Base-by-base conservation (phyloP, 805 yeast genomes). In the Myxozyma nipponensis region DNA sequence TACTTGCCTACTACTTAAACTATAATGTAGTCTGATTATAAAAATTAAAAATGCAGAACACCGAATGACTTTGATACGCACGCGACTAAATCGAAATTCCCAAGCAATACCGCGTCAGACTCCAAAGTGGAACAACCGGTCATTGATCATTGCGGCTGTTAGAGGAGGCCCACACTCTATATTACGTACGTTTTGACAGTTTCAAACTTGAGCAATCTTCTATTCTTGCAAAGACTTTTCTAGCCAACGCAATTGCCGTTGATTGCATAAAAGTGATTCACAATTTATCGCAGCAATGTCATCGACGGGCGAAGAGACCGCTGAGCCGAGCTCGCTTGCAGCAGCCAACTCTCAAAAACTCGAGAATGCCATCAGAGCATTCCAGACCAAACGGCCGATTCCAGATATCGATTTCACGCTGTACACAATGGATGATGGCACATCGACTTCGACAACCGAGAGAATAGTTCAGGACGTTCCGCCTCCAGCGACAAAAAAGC, bases 401-500 rank as follows among this genome's bases (percentile, higher is more conserved):
- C 69, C 66, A 17, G 49, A 43, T 59, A 62, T 54, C 69, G 70
- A 81, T 61, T 70, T 72, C 39, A 69, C 79, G 1, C 61, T 73
- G 4, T 75, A 75, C 60, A 66, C 74, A 15, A 73, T 76, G 47
- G 84, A 80, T 30, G 82, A 81, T 34, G 90, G 89, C n/a, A 68
- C 72, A 19, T 61, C 66, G 34, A 69, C 76, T 36, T 69, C 74
- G 19, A 84, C 91, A 17, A 71, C 70, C 2, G 84, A 81, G 23
- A 70, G 91, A 43, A 77, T 75, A 4, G 77, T 81, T 17, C 66
- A 70, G 48, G 66, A 70, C 19, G 90, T 89, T 3, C 71, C 76
- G 0, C 81, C 89, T 1, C 89, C 95, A 0, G 84, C 85, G 1
- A 68, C 79, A 6, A 67, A 69, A 41, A 72, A 72, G 17, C 96